Evolutionary conservation across 2,329 filamentous ascomycete species (phyloP), one percentile per base, ranked within the genome.

Genomic region (Colletotrichum salicis): DNA sequence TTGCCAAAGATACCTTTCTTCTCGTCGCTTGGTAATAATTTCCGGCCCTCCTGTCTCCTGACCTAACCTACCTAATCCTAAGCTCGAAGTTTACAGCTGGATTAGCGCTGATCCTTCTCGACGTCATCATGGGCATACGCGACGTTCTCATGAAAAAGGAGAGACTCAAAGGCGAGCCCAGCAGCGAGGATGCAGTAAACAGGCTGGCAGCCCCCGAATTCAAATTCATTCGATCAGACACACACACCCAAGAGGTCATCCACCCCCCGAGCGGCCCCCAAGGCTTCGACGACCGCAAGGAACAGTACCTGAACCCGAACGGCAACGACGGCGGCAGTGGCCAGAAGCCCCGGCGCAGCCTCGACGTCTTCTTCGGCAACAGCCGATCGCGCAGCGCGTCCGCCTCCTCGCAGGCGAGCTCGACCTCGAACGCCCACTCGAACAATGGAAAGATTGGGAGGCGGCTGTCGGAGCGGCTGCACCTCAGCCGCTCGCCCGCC

Each of bases 191-290:
- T 72, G 80, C 82, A 24, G 77, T 72, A 24, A 61, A 71, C 41
- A 63, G 59, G 48, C 58, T 64, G 60, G 64, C 67, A 22, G 80
- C 86, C 1, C 91, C 92, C 69, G 91, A 93, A 76, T 94, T 98
- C 84, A 94, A 88, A 74, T 94, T 98, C 83, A 88, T 96, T 78
- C 92, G 95, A 73, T 92, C 94, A 75, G 96, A 97, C 79, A 97
- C 95, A 1, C 84, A 91, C 75, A 91, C 92, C 1, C 89, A 95
- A 79, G 94, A 98, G 80, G 85, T 92, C 75, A 94, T 97, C 79
- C 86, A 90, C 67, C 93, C 94, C 12, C 93, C 94, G 7, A 80
- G 74, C 76, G 78, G 76, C 74, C 78, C 74, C 73, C 72, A 74
- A 58, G 59, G 45, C 24, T 67, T 58, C 15, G 69, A 74, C 67